These are phyloP conservation scores for Pseudisothecium myosuroides DNA, from an alignment of 225 moss, liverwort and hornwort genomes.

Conservation along the genomic window DNA sequence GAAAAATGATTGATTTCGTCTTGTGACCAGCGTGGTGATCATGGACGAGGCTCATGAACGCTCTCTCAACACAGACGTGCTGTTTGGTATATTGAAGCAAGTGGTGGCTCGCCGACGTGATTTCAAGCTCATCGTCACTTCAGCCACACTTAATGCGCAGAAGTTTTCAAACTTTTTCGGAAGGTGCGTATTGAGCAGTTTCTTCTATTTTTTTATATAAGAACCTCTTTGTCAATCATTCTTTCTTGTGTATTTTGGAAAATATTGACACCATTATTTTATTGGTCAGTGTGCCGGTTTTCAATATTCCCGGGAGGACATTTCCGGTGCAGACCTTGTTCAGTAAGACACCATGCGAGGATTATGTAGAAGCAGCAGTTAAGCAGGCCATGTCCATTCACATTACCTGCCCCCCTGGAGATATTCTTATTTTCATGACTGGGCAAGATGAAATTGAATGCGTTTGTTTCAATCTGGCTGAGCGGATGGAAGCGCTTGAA, in stretches of 20 bases:
- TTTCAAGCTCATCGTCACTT: constrained; percentile 98
- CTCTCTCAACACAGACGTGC: constrained; percentile 86
- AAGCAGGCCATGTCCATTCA: constrained; percentile 99
- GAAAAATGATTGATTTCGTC: not conserved
- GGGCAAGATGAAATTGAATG: constrained; percentile 99
- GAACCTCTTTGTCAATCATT: not conserved
- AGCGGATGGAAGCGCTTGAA: constrained; percentile 87
- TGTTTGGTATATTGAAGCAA: constrained; percentile 95
- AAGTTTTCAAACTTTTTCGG: constrained; percentile 96
- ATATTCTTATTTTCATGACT: constrained; percentile 97
- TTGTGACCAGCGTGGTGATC: constrained; percentile 40
- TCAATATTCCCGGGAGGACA: constrained; percentile 87
- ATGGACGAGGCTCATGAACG: constrained; percentile 59
- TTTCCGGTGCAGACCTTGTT: constrained; percentile 93
- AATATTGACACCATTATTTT: not conserved
- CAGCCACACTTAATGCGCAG: constrained; percentile 91
- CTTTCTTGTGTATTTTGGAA: not conserved
- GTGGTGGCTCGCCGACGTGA: constrained; percentile 97
- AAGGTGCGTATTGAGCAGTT: constrained; percentile 32
- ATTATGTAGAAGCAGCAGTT: constrained; percentile 96
- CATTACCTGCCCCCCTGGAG: constrained; percentile 84
- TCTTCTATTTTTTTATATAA: not conserved
- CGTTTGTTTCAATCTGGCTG: constrained; percentile 92
- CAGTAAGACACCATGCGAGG: constrained; percentile 95
- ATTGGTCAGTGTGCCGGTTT: constrained; percentile 79